Percentiles rank a stretch among this genome's conserved stretches.
Conservation (phyloP, 306 rosid species). For the Vigna unguiculata region DNA sequence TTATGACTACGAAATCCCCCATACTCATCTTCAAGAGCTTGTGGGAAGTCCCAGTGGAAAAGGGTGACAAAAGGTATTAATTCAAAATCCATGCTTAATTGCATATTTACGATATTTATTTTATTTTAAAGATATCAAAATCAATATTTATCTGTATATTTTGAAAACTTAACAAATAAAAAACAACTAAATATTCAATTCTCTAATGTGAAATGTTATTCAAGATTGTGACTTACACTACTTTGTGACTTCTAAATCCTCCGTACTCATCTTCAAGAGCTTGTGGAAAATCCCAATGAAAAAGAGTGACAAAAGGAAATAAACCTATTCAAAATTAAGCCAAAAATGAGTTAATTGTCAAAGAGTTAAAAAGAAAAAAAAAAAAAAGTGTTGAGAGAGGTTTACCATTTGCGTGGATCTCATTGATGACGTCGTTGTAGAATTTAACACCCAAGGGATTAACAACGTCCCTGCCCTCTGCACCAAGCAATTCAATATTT, state of each 20-base stretch:
- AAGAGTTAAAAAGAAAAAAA: background rate
- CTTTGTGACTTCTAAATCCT: conserved; percentile 48
- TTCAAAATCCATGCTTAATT: background rate
- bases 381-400: background rate
- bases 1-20: too few species aligned
- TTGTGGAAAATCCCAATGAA: conserved; percentile 67
- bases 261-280: conserved; percentile 59
- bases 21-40: too few species aligned
- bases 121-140: too few species aligned
- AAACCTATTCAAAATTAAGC: conserved; percentile 36
- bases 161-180: too few species aligned
- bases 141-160: too few species aligned
- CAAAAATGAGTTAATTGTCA: conserved; percentile 18
- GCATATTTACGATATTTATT: too few species aligned
- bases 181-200: too few species aligned
- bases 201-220: too few species aligned
- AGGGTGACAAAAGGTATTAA: too few species aligned
- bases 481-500: background rate
- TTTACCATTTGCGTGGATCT: conserved; percentile 55
- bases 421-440: conserved; percentile 62
- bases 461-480: conserved; percentile 52
- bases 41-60: too few species aligned
- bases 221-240: conserved; percentile 33
- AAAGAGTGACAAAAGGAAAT: conserved; percentile 56
- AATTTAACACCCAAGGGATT: conserved; percentile 54